Evolutionary conservation across 2,329 filamentous ascomycete species (phyloP).

Genomic region (Phialophora chinensis): DNA sequence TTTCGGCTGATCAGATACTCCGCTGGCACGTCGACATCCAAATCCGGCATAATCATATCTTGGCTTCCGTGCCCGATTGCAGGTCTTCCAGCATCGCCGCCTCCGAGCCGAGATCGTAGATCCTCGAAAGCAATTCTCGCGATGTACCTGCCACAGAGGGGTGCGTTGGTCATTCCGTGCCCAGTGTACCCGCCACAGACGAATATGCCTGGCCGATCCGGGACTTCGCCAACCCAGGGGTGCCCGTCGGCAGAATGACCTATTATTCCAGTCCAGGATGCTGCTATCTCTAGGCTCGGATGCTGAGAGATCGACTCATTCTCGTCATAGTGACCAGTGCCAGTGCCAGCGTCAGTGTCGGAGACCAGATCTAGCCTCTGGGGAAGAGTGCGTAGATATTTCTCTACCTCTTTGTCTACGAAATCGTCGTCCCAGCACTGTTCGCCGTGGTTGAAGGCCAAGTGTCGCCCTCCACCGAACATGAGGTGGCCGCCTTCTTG

Average conservation of each 20-base stretch:
- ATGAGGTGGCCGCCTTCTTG: constrained; percentile 58
- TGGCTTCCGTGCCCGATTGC: not conserved
- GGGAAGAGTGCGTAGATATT: constrained; percentile 49
- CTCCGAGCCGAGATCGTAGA: not conserved
- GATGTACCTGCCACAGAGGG: constrained; percentile 35
- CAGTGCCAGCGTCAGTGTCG: not conserved
- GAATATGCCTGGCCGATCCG: constrained; percentile 56
- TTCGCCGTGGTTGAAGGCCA: constrained; percentile 53
- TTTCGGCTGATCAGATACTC: not conserved
- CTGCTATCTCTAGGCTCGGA: constrained; percentile 27
- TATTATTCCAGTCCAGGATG: constrained; percentile 58
- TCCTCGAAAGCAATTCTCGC: constrained; percentile 28
- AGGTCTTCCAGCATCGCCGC: not conserved
- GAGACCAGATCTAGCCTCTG: constrained; percentile 47
- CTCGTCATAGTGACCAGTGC: not conserved
- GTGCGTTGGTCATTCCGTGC: constrained; percentile 65
- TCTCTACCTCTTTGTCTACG: constrained; percentile 54
- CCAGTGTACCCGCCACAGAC: constrained; percentile 68
- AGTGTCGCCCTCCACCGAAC: constrained; percentile 64
- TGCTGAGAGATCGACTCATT: constrained; percentile 27
- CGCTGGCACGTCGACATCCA: not conserved
- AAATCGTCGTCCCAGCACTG: constrained; percentile 52
- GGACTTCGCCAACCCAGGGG: constrained; percentile 60
- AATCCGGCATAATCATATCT: not conserved
- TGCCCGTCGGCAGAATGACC: constrained; percentile 58